Evolutionary conservation across 2,329 filamentous ascomycete species (phyloP), one percentile per base, ranked within the genome.

Genomic region (Chaetomiaceae sp.): DNA sequence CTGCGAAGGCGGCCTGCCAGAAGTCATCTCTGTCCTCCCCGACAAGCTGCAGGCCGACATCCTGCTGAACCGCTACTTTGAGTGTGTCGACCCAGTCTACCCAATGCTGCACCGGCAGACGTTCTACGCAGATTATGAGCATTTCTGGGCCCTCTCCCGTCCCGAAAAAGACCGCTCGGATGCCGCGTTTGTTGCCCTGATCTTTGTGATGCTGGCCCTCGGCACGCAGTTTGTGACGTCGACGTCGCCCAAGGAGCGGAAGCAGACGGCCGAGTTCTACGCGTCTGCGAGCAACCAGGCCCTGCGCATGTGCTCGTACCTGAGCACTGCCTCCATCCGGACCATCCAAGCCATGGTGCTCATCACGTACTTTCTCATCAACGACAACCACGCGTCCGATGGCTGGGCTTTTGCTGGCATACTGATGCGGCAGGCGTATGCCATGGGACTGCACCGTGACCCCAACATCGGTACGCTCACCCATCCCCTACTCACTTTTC

Each of bases 331-430:
- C 2, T 88, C 85, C 0, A 76, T 90, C 46, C 76, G 83, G 22
- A 88, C 87, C 1, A 82, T 91, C 29, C 87, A 90, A 68, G 83
- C 88, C 40, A 91, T 91, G 87, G 84, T 91, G 0, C 71, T 92
- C n/a, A 83, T 91, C 55, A 84, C 84, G 0, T 91, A 91, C 65
- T 92, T 92, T 62, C 75, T 92, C 33, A 91, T 91, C 73, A 92
- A 92, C 63, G 88, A 92, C 68, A 91, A 91, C 63, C 88, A 91
- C 63, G 87, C 87, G 4, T 88, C 85, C 0, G 88, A 92, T 65
- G 88, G 88, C 1, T 92, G 88, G 84, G 85, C 87, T 0, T 92
- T 91, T 73, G 86, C 85, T 0, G 88, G 88, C 6, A 85, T 92
- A 23, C 69, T 90, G 20, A 84, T 89, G 59, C 79, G 88, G 23